Evolutionary conservation across 768 basidiomycete genomes (phyloP), one percentile per base, ranked within the genome.

Genomic region (Pholiota molesta): DNA sequence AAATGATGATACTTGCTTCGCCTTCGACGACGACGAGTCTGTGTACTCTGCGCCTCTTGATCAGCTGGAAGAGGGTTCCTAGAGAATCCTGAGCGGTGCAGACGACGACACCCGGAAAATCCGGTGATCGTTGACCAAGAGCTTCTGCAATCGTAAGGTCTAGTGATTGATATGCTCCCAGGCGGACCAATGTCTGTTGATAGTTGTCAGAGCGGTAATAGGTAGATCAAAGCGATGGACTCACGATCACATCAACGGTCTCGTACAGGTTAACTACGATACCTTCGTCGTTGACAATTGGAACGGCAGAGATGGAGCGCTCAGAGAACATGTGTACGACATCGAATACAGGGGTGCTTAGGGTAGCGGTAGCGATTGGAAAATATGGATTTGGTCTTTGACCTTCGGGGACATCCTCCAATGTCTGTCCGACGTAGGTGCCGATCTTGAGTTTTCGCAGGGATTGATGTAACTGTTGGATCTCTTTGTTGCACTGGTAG

Each of bases 241-340:
- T 69, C 75, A 97, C 96, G 63, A 99, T 97, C 54, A 99, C 97
- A 79, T 99, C 97, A 23, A 99, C 97, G 5, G 97, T 98, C 77
- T 99, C 97, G 72, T 98, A 99, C 52, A 99, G 77, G 72, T 99
- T 96, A 65, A 99, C 84, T 44, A 99, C 97, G 57, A 95, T 84
- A 9, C 97, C 97, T 8, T 94, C 85, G 61, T 91, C 86, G 68
- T 99, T 94, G 31, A 99, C 83, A 71, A 99, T 98, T 8, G 97
- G 97, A 5, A 99, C 97, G 5, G 97, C 97, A 9, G 94, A 95
- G 67, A 99, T 97, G 28, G 95, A 90, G 45, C 91, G 86, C 74
- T 95, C 92, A 0, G 94, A 97, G 74, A 99, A 99, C 91, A 97
- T 95, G 71, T 99, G 97, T 2, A 99, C 97, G 62, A 99, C 95